phyloP scores from a whole-genome alignment of 306 rosid genomes.

The Cucumis hystrix region DNA sequence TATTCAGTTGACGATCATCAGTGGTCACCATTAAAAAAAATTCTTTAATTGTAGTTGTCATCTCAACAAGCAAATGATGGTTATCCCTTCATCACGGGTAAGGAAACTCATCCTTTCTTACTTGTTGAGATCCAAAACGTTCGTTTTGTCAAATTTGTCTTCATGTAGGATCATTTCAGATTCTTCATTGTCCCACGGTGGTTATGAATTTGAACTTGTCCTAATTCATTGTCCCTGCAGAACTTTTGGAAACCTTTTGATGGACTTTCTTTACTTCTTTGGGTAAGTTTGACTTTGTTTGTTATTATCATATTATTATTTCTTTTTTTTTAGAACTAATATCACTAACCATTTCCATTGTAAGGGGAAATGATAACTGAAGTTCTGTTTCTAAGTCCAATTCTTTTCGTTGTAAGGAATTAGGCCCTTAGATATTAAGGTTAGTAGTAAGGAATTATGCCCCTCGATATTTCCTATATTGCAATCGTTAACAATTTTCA shows the following conservation, averaged over 20 bases:
- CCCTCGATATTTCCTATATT: too few species aligned
- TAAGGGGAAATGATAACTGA: too few species aligned
- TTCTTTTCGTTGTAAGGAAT: too few species aligned
- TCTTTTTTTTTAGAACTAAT: too few species aligned
- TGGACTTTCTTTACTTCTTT: background rate
- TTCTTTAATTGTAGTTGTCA: background rate
- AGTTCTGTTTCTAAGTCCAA: too few species aligned
- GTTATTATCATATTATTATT: background rate
- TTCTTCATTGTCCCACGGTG: background rate
- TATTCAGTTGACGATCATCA: background rate
- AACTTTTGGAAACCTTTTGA: background rate
- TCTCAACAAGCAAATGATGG: background rate
- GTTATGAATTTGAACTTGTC: background rate
- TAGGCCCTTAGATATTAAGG: too few species aligned
- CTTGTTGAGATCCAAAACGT: background rate
- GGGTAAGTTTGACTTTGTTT: background rate
- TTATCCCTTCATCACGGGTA: background rate
- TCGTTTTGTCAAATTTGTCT: background rate
- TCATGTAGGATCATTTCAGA: background rate
- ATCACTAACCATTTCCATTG: background rate
- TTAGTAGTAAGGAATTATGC: too few species aligned
- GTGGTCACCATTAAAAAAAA: background rate
- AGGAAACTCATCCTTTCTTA: background rate
- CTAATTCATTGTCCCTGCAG: background rate
- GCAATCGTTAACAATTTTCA: too few species aligned